These are phyloP conservation scores for Hypoxylon sp. DNA, from an alignment of 2,329 filamentous ascomycete genomes.

Conservation along the genomic window DNA sequence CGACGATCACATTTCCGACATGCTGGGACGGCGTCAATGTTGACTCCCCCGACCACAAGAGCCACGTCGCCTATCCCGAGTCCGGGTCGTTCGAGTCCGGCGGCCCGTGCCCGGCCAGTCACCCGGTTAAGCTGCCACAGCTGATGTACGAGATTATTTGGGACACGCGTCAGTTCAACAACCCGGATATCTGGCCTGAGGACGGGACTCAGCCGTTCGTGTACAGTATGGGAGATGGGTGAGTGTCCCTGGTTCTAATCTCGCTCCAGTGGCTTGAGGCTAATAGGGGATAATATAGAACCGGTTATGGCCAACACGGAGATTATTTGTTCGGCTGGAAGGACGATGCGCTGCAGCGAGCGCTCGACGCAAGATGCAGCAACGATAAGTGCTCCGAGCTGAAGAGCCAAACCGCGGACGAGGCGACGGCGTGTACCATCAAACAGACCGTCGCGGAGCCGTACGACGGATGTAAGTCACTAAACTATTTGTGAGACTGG, in stretches of 20 bases:
- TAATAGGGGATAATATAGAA: constrained; percentile 9
- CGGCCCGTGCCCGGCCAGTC: constrained; percentile 41
- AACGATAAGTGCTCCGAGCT: constrained; percentile 40
- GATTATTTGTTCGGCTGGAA: constrained; percentile 53
- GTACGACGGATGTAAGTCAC: constrained; percentile 38
- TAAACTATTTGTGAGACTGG: not conserved
- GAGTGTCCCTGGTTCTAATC: constrained; percentile 3
- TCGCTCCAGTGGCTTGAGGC: not conserved
- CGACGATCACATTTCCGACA: constrained; percentile 58
- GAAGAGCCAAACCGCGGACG: constrained; percentile 36
- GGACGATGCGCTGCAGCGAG: constrained; percentile 51
- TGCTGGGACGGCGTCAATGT: constrained; percentile 64
- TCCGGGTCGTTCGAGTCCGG: constrained; percentile 35
- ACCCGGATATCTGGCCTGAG: constrained; percentile 43
- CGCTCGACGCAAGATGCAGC: constrained; percentile 47
- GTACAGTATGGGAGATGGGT: constrained; percentile 42
- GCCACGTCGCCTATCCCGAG: constrained; percentile 62
- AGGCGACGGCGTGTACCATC: constrained; percentile 37
- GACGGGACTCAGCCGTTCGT: constrained; percentile 44
- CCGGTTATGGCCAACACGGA: constrained; percentile 52
- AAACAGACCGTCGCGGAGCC: constrained; percentile 35
- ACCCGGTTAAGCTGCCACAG: constrained; percentile 43
- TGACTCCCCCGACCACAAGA: constrained; percentile 59
- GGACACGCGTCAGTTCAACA: constrained; percentile 43
- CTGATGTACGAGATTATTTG: constrained; percentile 45